These are phyloP conservation scores for Aspergillus incahuasiensis DNA, from an alignment of 495 filamentous ascomycete genomes.

Conservation along the genomic window DNA sequence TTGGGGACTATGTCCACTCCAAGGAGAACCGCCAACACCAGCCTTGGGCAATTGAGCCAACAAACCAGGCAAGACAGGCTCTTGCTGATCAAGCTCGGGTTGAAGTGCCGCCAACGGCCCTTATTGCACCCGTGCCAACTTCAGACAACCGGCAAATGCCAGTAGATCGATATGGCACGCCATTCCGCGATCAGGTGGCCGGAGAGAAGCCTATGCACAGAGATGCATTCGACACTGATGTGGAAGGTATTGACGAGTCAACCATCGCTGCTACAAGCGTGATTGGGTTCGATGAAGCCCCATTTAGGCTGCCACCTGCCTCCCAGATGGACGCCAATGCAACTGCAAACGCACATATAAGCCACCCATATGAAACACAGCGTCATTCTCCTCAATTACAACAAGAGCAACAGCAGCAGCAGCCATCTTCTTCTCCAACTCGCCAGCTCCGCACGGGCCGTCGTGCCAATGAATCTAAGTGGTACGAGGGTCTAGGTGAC, in stretches of 20 bases:
- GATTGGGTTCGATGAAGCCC: slow-evolving; percentile 31
- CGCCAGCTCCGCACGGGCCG: slow-evolving; percentile 27
- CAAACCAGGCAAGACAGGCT: slow-evolving; percentile 29
- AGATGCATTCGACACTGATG: slow-evolving; percentile 44
- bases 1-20: slow-evolving; percentile 43
- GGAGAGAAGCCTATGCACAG: slow-evolving; percentile 21
- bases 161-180: slow-evolving; percentile 19
- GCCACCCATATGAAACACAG: not conserved
- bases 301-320: slow-evolving; percentile 24
- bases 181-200: slow-evolving; percentile 13
- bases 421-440: slow-evolving; percentile 12
- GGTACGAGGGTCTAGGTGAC: slow-evolving; percentile 35
- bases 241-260: slow-evolving; percentile 44
- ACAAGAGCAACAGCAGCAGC: slow-evolving; percentile 10
- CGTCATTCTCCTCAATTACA: not conserved
- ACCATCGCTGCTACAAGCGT: slow-evolving; percentile 42
- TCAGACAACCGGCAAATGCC: slow-evolving; percentile 16
- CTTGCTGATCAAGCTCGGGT: slow-evolving; percentile 37
- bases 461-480: slow-evolving; percentile 28
- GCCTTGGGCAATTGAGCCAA: slow-evolving; percentile 21
- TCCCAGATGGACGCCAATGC: not conserved
- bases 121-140: slow-evolving; percentile 17
- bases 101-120: slow-evolving; percentile 26
- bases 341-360: slow-evolving; percentile 15
- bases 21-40: slow-evolving; percentile 35